Percentiles rank a stretch among this genome's conserved stretches.
These are phyloP conservation scores for Curvularia spicifera DNA, from an alignment of 2,329 filamentous ascomycete species.

Conservation along the genomic window DNA sequence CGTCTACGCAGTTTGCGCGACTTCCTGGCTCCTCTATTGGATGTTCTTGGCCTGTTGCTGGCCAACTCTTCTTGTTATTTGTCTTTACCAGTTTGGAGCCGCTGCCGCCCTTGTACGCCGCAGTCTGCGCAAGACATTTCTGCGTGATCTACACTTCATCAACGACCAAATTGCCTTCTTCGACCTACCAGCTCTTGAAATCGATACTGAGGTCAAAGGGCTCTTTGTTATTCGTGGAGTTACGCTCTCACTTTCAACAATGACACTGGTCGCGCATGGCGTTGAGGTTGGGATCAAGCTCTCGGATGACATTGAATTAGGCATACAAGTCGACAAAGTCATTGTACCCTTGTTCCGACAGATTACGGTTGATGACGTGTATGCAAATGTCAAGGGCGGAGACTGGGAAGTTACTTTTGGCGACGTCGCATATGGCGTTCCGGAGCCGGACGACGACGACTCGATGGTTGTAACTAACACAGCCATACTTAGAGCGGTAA, in stretches of 20 bases:
- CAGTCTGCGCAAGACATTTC: slow-evolving; percentile 45
- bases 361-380: slow-evolving; percentile 61
- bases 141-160: slow-evolving; percentile 57
- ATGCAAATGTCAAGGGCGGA: slow-evolving; percentile 62
- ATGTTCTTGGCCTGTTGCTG: slow-evolving; percentile 54
- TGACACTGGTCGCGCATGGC: slow-evolving; percentile 60
- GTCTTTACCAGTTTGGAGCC: slow-evolving; percentile 56
- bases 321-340: slow-evolving; percentile 59
- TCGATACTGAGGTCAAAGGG: slow-evolving; percentile 61
- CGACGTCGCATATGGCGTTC: slow-evolving; percentile 32
- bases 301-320: slow-evolving; percentile 60
- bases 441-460: slow-evolving; percentile 49
- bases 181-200: slow-evolving; percentile 60
- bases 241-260: slow-evolving; percentile 58
- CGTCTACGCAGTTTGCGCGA: slow-evolving; percentile 56
- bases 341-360: slow-evolving; percentile 57
- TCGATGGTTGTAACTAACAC: slow-evolving; percentile 54
- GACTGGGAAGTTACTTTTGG: slow-evolving; percentile 59
- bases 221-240: slow-evolving; percentile 61
- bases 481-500: slow-evolving; percentile 55
- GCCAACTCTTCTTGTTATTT: slow-evolving; percentile 51
- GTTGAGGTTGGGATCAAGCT: slow-evolving; percentile 62
- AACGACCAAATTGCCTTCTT: slow-evolving; percentile 60
- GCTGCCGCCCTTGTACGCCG: slow-evolving; percentile 48
- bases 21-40: slow-evolving; percentile 60